Evolutionary conservation across 495 filamentous ascomycete genomes (phyloP).

Genomic region (Trichoderma asperelloides): DNA sequence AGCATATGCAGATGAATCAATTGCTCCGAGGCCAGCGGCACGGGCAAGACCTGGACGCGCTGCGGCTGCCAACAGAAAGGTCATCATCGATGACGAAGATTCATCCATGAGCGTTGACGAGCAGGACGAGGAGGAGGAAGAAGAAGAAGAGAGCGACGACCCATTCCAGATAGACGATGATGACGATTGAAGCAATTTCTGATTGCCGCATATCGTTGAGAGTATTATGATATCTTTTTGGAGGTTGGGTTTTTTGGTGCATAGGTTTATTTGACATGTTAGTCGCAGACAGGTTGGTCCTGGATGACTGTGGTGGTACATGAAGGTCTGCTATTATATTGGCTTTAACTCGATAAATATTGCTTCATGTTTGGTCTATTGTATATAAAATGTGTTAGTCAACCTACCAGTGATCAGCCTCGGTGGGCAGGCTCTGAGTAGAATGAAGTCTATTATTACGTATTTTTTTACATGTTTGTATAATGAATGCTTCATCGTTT

Average conservation of each 20-base stretch:
- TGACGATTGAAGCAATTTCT: not conserved
- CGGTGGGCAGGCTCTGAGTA: not conserved
- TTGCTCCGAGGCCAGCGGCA: conserved; percentile 32
- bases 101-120: conserved; percentile 22
- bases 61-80: conserved; percentile 32
- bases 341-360: not conserved
- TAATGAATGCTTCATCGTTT: too few species aligned
- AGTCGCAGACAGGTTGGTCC: not conserved
- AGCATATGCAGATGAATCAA: conserved; percentile 24
- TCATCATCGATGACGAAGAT: conserved; percentile 36
- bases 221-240: not conserved
- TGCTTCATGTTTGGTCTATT: not conserved
- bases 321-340: not conserved
- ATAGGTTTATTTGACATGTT: not conserved
- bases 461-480: too few species aligned
- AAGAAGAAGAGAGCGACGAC: conserved; percentile 23
- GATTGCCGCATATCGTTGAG: not conserved
- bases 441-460: not conserved
- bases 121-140: conserved; percentile 22
- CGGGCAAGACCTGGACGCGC: conserved; percentile 37
- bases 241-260: not conserved
- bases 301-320: not conserved
- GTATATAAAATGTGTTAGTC: not conserved
- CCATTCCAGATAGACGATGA: conserved; percentile 25
- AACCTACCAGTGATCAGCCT: too few species aligned